phyloP scores from a whole-genome alignment of 2,329 filamentous ascomycete genomes.

The Ascomycota sp. region DNA sequence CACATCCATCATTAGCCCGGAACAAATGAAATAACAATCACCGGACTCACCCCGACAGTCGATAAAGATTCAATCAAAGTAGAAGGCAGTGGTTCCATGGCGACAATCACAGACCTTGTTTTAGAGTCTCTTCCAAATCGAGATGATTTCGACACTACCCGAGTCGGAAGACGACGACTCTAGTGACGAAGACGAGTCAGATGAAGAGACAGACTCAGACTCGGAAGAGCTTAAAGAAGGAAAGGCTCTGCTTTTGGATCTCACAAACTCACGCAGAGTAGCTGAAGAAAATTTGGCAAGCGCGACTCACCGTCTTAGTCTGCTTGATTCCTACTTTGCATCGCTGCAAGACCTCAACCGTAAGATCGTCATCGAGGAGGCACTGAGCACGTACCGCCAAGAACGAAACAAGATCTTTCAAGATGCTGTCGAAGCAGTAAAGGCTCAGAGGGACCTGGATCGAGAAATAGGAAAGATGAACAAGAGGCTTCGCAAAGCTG shows the following conservation, averaged over 20 bases:
- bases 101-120: slow-evolving; percentile 35
- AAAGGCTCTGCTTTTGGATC: slow-evolving; percentile 8
- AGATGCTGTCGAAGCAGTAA: slow-evolving; percentile 15
- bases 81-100: slow-evolving; percentile 31
- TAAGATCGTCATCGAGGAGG: slow-evolving; percentile 12
- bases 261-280: slow-evolving; percentile 6
- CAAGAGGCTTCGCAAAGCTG: slow-evolving; percentile 6
- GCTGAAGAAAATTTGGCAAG: slow-evolving; percentile 6
- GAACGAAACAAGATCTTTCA: slow-evolving; percentile 21
- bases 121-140: neutral
- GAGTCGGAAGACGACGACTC: slow-evolving; percentile 4
- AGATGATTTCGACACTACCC: neutral
- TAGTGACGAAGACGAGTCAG: slow-evolving; percentile 5
- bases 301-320: slow-evolving; percentile 14
- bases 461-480: slow-evolving; percentile 13
- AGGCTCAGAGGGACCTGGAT: slow-evolving; percentile 12
- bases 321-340: slow-evolving; percentile 20
- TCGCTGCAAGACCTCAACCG: slow-evolving; percentile 13
- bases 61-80: slow-evolving; percentile 38
- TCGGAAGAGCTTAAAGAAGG: slow-evolving; percentile 3
- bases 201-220: slow-evolving; percentile 1
- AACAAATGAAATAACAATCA: slow-evolving; percentile 32
- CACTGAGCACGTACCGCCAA: slow-evolving; percentile 18
- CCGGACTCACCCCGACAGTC: slow-evolving; percentile 30
- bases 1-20: no score